These are phyloP conservation scores for Camelina hispida DNA, from an alignment of 345 rosid genomes.

Conservation along the genomic window DNA sequence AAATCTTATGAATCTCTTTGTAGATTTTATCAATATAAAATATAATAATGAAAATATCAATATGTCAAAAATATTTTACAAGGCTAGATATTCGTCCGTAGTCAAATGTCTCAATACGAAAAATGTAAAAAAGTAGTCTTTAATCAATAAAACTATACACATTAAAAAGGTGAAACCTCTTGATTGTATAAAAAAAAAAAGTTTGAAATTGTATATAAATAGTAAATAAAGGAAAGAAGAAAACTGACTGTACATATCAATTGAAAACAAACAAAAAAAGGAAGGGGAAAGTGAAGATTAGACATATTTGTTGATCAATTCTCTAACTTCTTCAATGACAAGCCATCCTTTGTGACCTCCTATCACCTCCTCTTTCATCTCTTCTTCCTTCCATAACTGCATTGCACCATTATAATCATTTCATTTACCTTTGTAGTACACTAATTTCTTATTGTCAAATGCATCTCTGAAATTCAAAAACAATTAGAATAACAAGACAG, in stretches of 20 bases:
- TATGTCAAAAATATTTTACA: neutral
- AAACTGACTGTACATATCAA: constrained; percentile 29
- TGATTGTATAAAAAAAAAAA: neutral
- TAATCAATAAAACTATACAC: neutral
- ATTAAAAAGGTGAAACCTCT: neutral
- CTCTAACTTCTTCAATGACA: constrained; percentile 82
- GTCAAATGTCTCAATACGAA: neutral
- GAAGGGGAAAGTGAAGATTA: constrained; percentile 34
- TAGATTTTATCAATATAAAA: neutral
- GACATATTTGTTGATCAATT: constrained; percentile 66
- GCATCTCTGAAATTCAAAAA: neutral
- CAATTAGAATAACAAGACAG: neutral
- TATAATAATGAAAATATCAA: neutral
- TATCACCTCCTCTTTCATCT: constrained; percentile 89
- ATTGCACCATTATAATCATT: neutral
- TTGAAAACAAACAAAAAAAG: neutral
- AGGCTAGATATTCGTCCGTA: neutral
- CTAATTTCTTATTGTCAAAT: neutral
- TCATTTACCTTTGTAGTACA: neutral
- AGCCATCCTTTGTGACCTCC: constrained; percentile 98
- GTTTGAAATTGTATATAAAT: neutral
- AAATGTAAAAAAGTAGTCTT: neutral
- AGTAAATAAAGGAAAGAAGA: neutral
- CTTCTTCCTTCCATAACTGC: constrained; percentile 87
- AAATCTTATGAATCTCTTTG: too few relatives aligned